Conservation (phyloP, 257 asterid species). For the Primulina eburnea region DNA sequence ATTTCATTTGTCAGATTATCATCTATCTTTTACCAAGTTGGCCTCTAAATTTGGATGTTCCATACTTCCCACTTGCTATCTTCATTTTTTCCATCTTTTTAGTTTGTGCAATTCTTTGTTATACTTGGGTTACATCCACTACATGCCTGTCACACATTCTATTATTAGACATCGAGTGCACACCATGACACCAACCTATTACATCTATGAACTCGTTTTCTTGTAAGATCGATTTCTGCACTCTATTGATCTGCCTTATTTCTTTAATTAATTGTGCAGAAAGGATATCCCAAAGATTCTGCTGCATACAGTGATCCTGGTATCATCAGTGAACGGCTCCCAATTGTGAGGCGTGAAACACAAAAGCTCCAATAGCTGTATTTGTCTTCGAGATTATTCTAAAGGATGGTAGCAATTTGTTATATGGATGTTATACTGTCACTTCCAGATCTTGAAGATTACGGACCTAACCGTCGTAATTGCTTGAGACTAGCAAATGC, state of each 20-base stretch:
- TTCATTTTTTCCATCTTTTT: conserved; percentile 7
- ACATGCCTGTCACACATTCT: not conserved
- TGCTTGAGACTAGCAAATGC: no score
- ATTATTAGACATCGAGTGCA: not conserved
- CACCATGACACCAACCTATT: not conserved
- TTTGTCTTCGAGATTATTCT: conserved; percentile 25
- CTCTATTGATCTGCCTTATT: not conserved
- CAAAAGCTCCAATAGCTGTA: conserved; percentile 69
- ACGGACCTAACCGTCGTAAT: no score
- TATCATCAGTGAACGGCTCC: conserved; percentile 72
- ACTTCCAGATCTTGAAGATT: not conserved
- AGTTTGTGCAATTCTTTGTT: not conserved
- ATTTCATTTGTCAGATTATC: conserved; percentile 1
- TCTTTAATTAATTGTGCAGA: conserved; percentile 49
- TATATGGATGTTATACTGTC: not conserved
- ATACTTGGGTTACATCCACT: not conserved
- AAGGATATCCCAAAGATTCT: conserved; percentile 82
- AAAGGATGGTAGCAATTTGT: not conserved
- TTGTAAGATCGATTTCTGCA: conserved; percentile 1
- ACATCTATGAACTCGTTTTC: not conserved
- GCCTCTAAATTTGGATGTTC: conserved; percentile 14
- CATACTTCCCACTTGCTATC: not conserved
- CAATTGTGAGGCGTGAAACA: conserved; percentile 63
- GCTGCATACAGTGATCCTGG: conserved; percentile 91
- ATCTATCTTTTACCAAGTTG: conserved; percentile 11